Evolutionary conservation across 805 yeast species (phyloP).

Genomic region (Pichia exigua): DNA sequence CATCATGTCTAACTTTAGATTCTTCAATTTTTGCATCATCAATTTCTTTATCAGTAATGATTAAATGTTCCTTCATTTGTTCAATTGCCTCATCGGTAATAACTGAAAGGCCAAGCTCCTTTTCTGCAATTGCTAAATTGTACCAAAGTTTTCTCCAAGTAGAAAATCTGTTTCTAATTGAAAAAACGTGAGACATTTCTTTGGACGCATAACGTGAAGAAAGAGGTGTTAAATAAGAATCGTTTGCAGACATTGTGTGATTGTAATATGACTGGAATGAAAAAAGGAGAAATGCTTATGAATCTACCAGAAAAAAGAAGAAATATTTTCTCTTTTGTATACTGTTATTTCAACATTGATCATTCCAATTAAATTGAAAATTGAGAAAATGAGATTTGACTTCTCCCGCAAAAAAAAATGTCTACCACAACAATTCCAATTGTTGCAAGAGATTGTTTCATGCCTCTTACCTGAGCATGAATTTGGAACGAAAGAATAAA

Average conservation of each 20-base stretch:
- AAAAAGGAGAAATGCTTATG: no score
- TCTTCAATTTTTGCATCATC: slow-evolving; percentile 85
- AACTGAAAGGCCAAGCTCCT: slow-evolving; percentile 77
- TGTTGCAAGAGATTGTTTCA: background rate
- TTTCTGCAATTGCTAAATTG: slow-evolving; percentile 91
- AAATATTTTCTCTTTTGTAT: no score
- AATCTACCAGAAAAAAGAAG: no score
- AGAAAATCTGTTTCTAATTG: slow-evolving; percentile 86
- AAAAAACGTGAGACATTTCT: slow-evolving; percentile 92
- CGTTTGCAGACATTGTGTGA: slow-evolving; percentile 32
- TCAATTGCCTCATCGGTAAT: slow-evolving; percentile 87
- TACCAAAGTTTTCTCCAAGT: slow-evolving; percentile 99
- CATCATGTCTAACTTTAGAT: slow-evolving; percentile 97
- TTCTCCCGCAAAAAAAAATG: background rate
- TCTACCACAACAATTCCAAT: background rate
- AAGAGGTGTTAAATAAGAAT: slow-evolving; percentile 84
- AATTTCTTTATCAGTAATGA: slow-evolving; percentile 88
- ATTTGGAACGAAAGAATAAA: no score
- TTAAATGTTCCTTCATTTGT: slow-evolving; percentile 71
- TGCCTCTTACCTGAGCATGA: no score
- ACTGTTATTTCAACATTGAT: no score
- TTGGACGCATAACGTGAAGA: slow-evolving; percentile 96
- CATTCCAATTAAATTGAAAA: background rate
- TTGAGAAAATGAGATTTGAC: background rate
- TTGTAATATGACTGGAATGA: background rate